Evolutionary conservation across 148 eudicot species (phyloP), one percentile per base, ranked within the genome.

Genomic region (Spergularia marina): DNA sequence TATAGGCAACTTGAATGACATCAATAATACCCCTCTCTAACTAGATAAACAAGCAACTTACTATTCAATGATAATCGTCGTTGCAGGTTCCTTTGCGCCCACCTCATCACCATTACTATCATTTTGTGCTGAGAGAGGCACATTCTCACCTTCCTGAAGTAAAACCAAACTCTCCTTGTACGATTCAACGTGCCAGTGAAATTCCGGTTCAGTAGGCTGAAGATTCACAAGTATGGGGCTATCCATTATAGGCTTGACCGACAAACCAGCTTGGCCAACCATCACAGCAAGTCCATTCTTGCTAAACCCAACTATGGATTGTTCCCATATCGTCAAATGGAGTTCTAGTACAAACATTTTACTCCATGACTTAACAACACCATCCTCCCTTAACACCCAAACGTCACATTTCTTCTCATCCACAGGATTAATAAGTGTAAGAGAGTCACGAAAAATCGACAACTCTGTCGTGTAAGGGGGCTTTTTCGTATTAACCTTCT

Each of bases 301-400:
- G 63, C 60, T 51, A 34, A 74, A 74, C 23, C 77, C 77, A 11
- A 53, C 59, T 63, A 53, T 40, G n/a, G 44, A 30, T 39, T 64
- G 67, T 39, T 5, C 17, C 4, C 4, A 10, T 30, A 20, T 44
- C 17, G 12, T 10, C 36, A 0, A 25, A 10, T 53, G 52, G 2
- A 74, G 23, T 44, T 74, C 61, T 3, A 64, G 23, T 0, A 61
- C 30, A 44, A 53, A 74, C 34, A 64, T 11, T 40, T 63, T 63
- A 0, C 10, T 63, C 77, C 77, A 74, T 4, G 77, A 64, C 47
- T 64, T 30, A 12, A 15, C 51, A 8, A n/a, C 61, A 52, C 34
- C 77, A 36, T 18, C 20, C 6, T 74, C 70, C 34, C 10, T 34
- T 68, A 74, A 30, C 8, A 63, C 70, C 77, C 77, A 74, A 62